Evolutionary conservation across 495 filamentous ascomycete species (phyloP), one percentile per base, ranked within the genome.

Genomic region (Peziza echinospora): DNA sequence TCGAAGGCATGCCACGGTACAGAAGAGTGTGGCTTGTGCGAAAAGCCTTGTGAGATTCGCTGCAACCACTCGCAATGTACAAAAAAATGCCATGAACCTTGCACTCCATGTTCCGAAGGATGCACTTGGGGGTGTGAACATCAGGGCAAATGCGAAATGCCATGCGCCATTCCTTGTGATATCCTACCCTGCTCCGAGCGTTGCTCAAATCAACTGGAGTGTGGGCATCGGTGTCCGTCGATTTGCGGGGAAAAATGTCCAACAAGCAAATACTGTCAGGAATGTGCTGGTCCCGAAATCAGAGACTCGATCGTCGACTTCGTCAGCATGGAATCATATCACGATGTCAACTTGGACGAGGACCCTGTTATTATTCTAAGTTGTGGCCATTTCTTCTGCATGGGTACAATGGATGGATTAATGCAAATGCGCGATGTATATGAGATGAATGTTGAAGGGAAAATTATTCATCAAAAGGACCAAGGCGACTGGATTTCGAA

Each of bases 231-330:
- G 60, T 78, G 75, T 53, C 80, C 80, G 1, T 74, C 71, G 0
- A 52, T 80, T 9, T 82, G 77, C 48, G 77, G 79, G 1, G 80
- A 85, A 50, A 43, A 44, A 0, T 86, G 78, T 50, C 79, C 78
- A 6, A 22, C 56, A 5, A 42, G 41, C 1, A 51, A 55, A n/a
- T 73, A 65, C 41, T 84, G 80, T 52, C 75, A 78, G 52, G 46
- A 56, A 0, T 81, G 76, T 48, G 65, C 58, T 1, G 46, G 49
- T 11, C 52, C 64, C 3, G 54, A 65, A 0, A 55, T 72, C 28
- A 67, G 66, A 47, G 58, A 61, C 1, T 60, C 58, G 41, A 34
- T 62, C 5, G 72, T 79, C 0, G 76, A 81, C 47, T 67, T 68
- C 39, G 64, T 78, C 26, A 54, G 65, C 54, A 49, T 62, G 5